Evolutionary conservation across 1,284 basidiomycete species (phyloP).

Genomic region (Fomitopsis betulina): DNA sequence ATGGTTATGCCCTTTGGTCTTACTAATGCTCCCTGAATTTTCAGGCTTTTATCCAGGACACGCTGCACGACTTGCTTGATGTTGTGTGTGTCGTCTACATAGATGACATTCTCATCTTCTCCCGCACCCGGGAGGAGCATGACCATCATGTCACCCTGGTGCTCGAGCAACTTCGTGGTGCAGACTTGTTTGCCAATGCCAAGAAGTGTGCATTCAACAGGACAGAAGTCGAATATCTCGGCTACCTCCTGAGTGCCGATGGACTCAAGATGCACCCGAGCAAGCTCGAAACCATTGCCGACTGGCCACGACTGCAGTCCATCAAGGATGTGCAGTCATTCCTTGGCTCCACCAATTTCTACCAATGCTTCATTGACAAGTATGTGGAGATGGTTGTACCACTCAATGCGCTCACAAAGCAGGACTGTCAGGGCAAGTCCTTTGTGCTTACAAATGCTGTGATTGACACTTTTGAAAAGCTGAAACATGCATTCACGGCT

Average conservation of each 20-base stretch:
- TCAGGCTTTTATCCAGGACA: constrained; percentile 12
- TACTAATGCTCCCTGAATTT: constrained; percentile 6
- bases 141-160: constrained; percentile 16
- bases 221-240: constrained; percentile 34
- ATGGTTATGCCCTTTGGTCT: constrained; percentile 10
- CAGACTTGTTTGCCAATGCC: constrained; percentile 16
- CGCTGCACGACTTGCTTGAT: constrained; percentile 4
- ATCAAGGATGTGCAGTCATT: constrained; percentile 29
- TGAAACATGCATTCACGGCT: constrained; percentile 4
- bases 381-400: constrained; percentile 25
- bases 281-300: constrained; percentile 33
- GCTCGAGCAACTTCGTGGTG: not conserved
- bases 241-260: constrained; percentile 29
- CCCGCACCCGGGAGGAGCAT: constrained; percentile 19
- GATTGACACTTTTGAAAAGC: constrained; percentile 2
- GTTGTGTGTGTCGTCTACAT: constrained; percentile 20
- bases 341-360: constrained; percentile 36
- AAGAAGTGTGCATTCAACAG: constrained; percentile 36
- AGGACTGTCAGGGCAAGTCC: too few species aligned
- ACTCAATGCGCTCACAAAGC: constrained; percentile 22
- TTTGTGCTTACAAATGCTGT: constrained; percentile 16
- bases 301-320: constrained; percentile 34
- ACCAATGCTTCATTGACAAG: constrained; percentile 32
- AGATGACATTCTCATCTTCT: constrained; percentile 25
- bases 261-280: constrained; percentile 34